Conservation (phyloP, 208 protist species). For the Kentomonas sorsogonicus region DNA sequence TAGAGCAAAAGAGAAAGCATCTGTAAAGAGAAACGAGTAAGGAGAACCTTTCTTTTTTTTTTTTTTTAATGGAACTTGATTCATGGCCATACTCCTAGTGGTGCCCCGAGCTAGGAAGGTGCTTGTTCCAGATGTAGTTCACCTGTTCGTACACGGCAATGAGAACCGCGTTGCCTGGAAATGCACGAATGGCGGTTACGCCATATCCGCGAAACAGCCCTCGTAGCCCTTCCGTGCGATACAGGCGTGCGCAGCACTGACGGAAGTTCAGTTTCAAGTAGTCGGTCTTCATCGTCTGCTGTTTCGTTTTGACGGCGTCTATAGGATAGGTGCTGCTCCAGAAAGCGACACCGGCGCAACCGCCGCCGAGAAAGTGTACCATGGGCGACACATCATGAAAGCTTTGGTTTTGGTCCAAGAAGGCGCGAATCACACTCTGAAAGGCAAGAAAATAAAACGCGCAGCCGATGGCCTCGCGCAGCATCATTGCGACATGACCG, state of each 20-base stretch:
- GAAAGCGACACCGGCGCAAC: slow-evolving; percentile 84
- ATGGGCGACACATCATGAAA: slow-evolving; percentile 73
- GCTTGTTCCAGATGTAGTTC: slow-evolving; percentile 55
- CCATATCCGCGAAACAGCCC: slow-evolving; percentile 84
- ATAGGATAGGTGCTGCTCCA: slow-evolving; percentile 89
- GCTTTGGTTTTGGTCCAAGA: slow-evolving; percentile 48
- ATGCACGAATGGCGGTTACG: slow-evolving; percentile 83
- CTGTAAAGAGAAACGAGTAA: not conserved
- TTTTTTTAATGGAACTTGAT: not conserved
- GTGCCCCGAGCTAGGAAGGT: too few species aligned
- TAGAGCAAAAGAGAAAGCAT: not conserved
- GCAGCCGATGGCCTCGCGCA: slow-evolving; percentile 83
- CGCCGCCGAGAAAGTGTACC: slow-evolving; percentile 79
- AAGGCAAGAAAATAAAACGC: slow-evolving; percentile 83
- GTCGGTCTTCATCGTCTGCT: slow-evolving; percentile 83
- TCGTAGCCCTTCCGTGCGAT: slow-evolving; percentile 75
- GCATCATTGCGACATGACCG: slow-evolving; percentile 84
- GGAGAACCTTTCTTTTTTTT: not conserved
- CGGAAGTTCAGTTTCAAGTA: slow-evolving; percentile 72
- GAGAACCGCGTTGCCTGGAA: slow-evolving; percentile 88
- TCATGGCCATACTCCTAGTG: too few species aligned
- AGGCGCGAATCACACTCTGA: slow-evolving; percentile 66
- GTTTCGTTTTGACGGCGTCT: slow-evolving; percentile 88
- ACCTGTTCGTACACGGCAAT: slow-evolving; percentile 89
- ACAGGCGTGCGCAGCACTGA: slow-evolving; percentile 65